A percentile compares a stretch with the other conserved stretches of the same genome.
Conservation (phyloP, 1,284 basidiomycete genomes). For the Tilletia setariae region DNA sequence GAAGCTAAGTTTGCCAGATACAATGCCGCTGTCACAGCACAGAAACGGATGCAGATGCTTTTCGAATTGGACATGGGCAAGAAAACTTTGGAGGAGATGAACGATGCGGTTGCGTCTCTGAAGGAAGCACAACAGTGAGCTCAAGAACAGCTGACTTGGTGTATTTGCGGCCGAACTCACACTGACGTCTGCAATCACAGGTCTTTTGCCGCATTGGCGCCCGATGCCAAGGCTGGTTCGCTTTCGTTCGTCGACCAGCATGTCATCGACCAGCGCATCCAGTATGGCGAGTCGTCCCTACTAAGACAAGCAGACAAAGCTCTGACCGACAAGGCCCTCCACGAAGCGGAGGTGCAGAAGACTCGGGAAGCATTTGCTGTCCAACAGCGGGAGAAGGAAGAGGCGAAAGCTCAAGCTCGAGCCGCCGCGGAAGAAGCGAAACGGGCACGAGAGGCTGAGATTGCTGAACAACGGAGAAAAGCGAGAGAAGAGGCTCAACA, state of each 20-base stretch:
- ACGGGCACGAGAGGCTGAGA: slow-evolving; percentile 37
- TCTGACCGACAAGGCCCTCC: slow-evolving; percentile 36
- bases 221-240: slow-evolving; percentile 37
- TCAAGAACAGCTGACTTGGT: background rate
- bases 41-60: slow-evolving; percentile 50
- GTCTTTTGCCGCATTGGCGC: slow-evolving; percentile 29
- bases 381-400: slow-evolving; percentile 39
- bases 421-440: slow-evolving; percentile 41
- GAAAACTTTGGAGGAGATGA: slow-evolving; percentile 31
- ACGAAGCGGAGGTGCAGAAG: slow-evolving; percentile 33
- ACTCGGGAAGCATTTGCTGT: slow-evolving; percentile 34
- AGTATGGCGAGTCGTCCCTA: slow-evolving; percentile 46
- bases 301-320: slow-evolving; percentile 33
- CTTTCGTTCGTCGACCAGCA: slow-evolving; percentile 47
- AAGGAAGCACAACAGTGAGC: slow-evolving; percentile 25
- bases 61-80: slow-evolving; percentile 42
- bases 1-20: slow-evolving; percentile 44
- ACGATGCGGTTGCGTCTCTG: slow-evolving; percentile 39
- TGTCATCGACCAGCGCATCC: slow-evolving; percentile 49
- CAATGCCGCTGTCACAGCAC: slow-evolving; percentile 50
- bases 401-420: slow-evolving; percentile 36
- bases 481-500: slow-evolving; percentile 42
- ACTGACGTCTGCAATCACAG: background rate
- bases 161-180: background rate
- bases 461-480: slow-evolving; percentile 40